Base-by-base conservation (phyloP, 495 filamentous ascomycete genomes). In the Aspergillus leporis region DNA sequence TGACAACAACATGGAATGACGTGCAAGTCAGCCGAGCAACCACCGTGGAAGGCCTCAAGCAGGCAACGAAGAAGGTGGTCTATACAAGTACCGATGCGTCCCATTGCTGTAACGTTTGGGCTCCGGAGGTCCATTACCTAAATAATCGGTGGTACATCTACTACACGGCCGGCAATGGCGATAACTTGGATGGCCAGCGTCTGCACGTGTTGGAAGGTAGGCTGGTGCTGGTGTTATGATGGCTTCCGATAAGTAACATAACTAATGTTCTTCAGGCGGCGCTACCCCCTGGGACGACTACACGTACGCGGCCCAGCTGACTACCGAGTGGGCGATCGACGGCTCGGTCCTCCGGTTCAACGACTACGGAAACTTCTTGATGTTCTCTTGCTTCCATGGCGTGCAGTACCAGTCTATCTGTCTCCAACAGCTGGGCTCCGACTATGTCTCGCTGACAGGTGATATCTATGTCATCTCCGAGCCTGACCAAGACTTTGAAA, bases 101-200 rank as follows among this genome's bases (percentile, higher is more conserved):
- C 5, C 70, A 77, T 5, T 76, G 76, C 66, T 78, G 75, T 50
- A 81, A 84, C 58, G 80, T 85, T 36, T 85, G 81, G 82, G 82
- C 81, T 0, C 82, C 82, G 2, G 82, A 83, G 65, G 67, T 80
- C 4, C 80, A 83, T 56, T 73, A 74, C 51, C 73, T 84, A 36
- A 69, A 78, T 51, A 70, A 58, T 8, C 69, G 64, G 22, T 64
- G 61, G 61, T 60, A 64, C 31, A 45, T 64, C 19, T 60, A 58
- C 53, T 64, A 63, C 43, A 63, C 61, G 3, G 61, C 56, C 41
- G 61, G 61, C 13, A 60, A 30, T 48, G 51, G 43, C 16, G 56
- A 56, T 38, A 45, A 34, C 12, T 49, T 63, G n/a, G 61, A 63
- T 43, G 55, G 55, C 53, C 61, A 63, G 49, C 56, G 53, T 48